Evolutionary conservation across 805 yeast species (phyloP).

Genomic region (Candida patagonica): DNA sequence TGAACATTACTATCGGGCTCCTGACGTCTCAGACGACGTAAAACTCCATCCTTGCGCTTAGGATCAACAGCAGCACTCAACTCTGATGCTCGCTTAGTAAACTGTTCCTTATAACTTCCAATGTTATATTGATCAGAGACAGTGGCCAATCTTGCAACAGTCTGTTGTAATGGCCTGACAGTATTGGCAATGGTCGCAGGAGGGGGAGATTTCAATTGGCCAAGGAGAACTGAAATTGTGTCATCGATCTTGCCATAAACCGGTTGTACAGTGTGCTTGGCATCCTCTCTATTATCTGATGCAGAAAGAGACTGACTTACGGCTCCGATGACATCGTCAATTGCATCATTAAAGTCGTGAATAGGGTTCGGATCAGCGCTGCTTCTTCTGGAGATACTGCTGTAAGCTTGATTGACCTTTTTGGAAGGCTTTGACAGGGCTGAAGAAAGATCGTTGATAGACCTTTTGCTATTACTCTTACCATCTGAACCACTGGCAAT

Average conservation of each 20-base stretch:
- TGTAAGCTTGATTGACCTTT: too few species aligned
- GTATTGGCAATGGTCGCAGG: too few species aligned
- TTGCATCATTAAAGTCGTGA: conserved; percentile 27
- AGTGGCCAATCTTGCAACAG: conserved; percentile 4
- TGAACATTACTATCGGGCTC: neutral
- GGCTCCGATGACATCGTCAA: conserved; percentile 23
- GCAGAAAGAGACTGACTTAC: conserved; percentile 13
- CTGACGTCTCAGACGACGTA: neutral
- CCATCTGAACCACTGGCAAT: neutral
- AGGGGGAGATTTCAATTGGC: too few species aligned
- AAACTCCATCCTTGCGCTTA: neutral
- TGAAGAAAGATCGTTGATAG: too few species aligned
- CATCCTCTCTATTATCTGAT: conserved; percentile 19
- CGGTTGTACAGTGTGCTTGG: conserved; percentile 20
- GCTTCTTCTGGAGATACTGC: conserved; percentile 9
- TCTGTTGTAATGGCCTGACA: conserved; percentile 4
- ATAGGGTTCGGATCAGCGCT: conserved; percentile 15
- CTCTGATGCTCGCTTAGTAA: neutral
- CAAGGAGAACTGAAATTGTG: conserved; percentile 28
- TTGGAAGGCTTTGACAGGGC: too few species aligned
- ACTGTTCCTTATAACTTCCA: neutral
- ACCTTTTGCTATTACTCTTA: neutral
- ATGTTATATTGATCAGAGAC: conserved; percentile 5
- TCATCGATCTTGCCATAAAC: conserved; percentile 24
- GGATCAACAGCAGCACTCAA: neutral